Conservation (phyloP, 768 basidiomycete species). For the Tylopilus rubrobrunneus region DNA sequence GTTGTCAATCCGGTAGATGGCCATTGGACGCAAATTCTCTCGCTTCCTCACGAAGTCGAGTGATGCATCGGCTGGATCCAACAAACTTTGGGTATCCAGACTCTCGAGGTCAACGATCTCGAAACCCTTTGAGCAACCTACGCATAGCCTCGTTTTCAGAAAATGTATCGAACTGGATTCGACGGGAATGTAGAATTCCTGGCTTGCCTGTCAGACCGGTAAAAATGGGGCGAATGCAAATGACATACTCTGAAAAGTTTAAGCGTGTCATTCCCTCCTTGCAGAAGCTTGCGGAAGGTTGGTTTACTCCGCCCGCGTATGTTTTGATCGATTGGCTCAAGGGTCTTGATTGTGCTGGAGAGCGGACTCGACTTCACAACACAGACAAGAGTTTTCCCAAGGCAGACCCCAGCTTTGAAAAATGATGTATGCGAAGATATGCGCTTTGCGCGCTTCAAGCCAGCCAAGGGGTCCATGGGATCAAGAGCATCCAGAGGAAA, state of each 20-base stretch:
- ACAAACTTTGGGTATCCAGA: slow-evolving; percentile 91
- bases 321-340: slow-evolving; percentile 93
- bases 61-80: slow-evolving; percentile 88
- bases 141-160: slow-evolving; percentile 94
- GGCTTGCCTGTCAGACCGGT: not conserved
- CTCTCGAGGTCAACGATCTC: slow-evolving; percentile 98
- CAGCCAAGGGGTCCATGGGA: slow-evolving; percentile 83
- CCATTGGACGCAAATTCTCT: slow-evolving; percentile 88
- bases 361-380: slow-evolving; percentile 94
- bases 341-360: slow-evolving; percentile 95
- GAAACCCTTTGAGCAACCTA: slow-evolving; percentile 95
- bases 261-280: slow-evolving; percentile 92
- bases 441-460: slow-evolving; percentile 89
- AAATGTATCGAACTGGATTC: slow-evolving; percentile 97
- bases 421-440: slow-evolving; percentile 96
- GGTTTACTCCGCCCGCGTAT: slow-evolving; percentile 76
- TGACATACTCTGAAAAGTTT: slow-evolving; percentile 77
- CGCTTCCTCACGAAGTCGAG: slow-evolving; percentile 91
- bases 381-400: slow-evolving; percentile 89
- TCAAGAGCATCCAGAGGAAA: slow-evolving; percentile 94
- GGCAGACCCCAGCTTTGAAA: slow-evolving; percentile 94
- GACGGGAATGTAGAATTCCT: slow-evolving; percentile 99
- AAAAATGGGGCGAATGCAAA: not conserved
- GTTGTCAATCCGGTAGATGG: slow-evolving; percentile 94
- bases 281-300: slow-evolving; percentile 91